Conservation (phyloP, 208 protist species). For the Trypanosoma platydactyli region DNA sequence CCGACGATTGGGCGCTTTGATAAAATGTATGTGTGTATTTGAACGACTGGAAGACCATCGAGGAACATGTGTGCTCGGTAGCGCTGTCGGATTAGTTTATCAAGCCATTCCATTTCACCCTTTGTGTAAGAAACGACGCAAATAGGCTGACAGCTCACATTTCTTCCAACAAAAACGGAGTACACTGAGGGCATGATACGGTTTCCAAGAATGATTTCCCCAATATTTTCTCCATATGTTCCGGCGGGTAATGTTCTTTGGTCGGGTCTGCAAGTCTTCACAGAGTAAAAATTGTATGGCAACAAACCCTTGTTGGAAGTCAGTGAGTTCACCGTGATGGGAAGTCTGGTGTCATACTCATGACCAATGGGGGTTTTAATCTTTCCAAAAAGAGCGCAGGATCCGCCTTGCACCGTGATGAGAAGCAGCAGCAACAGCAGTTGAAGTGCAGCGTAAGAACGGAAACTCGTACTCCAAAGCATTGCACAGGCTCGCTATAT, state of each 20-base stretch:
- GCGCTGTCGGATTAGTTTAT: conserved; percentile 43
- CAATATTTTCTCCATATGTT: conserved; percentile 87
- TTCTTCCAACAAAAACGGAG: conserved; percentile 33
- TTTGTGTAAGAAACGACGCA: conserved; percentile 30
- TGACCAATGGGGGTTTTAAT: conserved; percentile 25
- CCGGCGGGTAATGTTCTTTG: no score
- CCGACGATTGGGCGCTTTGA: conserved; percentile 22
- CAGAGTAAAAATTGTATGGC: conserved; percentile 93
- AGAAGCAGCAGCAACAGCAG: neutral
- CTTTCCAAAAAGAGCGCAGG: conserved; percentile 14
- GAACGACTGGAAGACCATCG: conserved; percentile 56
- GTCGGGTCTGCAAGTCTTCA: conserved; percentile 86
- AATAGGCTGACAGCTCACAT: conserved; percentile 41
- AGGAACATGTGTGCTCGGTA: conserved; percentile 74
- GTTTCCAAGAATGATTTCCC: conserved; percentile 94
- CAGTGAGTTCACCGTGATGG: conserved; percentile 86
- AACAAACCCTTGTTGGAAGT: conserved; percentile 86
- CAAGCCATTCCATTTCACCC: conserved; percentile 28
- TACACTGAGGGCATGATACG: conserved; percentile 93
- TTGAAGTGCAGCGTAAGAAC: neutral
- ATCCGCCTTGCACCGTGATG: neutral
- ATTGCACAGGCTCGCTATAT: neutral
- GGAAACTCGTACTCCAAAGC: neutral
- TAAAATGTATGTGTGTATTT: neutral
- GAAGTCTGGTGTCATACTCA: conserved; percentile 9